Evolutionary conservation across 2,329 filamentous ascomycete species (phyloP), one percentile per base, ranked within the genome.

Genomic region (Blumeria graminis): DNA sequence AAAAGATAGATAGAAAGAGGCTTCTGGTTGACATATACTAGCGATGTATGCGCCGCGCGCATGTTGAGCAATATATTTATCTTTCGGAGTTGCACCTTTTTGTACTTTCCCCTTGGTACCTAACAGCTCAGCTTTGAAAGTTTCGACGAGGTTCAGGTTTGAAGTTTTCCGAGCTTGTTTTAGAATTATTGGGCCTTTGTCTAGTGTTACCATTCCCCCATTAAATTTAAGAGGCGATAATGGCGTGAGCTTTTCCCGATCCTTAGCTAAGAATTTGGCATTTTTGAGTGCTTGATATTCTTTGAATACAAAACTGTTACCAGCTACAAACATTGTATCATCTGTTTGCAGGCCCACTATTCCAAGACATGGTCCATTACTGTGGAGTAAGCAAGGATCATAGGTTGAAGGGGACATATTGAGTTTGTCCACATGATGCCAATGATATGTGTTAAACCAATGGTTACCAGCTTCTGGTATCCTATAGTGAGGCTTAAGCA

Each of bases 331-430:
- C 28, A 56, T 18, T 28, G 55, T 56, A 56, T 56, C 56, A 35
- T 57, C 50, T 10, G 56, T 57, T 43, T 57, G 50, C 7, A 57
- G 9, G 11, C 50, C 56, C 14, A 57, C 50, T n/a, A 57, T 33
- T 34, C 56, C 56, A 35, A 55, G 48, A n/a, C 34, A 48, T 10
- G 18, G 10, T 36, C 35, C 14, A 22, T 16, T 51, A 28, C 22
- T 46, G 34, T 48, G n/a, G 11, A 57, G 32, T n/a, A 57, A 32
- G 50, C 56, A 57, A n/a, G 56, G 56, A 28, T 57, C 56, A 45
- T 38, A 57, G 10, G 56, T 57, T 43, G 56, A 57, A 18, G 33
- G 48, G 9, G 18, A 14, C 50, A 54, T 54, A n/a, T 10, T 13
- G 16, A 57, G 56, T 28, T 46, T 57, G 11, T 57, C 11, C 13